phyloP scores from a whole-genome alignment of 2,329 filamentous ascomycete genomes.

The Cercospora beticola region DNA sequence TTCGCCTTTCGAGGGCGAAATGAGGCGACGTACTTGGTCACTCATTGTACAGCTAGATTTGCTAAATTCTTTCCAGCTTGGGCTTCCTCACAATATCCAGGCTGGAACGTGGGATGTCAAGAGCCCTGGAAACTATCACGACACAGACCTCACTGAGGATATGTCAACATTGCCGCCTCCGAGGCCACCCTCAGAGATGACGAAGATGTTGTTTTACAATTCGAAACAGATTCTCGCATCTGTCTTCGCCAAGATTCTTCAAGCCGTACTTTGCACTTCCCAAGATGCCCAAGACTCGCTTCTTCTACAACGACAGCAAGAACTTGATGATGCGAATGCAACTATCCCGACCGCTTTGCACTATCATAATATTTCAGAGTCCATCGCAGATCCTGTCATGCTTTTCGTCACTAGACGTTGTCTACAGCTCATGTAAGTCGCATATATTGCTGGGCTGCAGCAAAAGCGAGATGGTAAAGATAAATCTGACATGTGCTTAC shows the following conservation, averaged over 20 bases:
- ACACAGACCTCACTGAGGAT: conserved; percentile 42
- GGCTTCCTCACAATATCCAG: conserved; percentile 48
- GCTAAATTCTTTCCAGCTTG: conserved; percentile 46
- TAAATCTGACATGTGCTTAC: neutral
- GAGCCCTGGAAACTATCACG: conserved; percentile 44
- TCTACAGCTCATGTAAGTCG: conserved; percentile 15
- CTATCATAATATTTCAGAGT: conserved; percentile 38
- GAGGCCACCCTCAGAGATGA: conserved; percentile 26
- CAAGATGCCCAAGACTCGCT: conserved; percentile 4
- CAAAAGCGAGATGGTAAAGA: neutral
- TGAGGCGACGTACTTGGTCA: conserved; percentile 47
- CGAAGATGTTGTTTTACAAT: conserved; percentile 34
- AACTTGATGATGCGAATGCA: conserved; percentile 34
- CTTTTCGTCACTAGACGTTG: conserved; percentile 49
- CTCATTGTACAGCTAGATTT: conserved; percentile 44
- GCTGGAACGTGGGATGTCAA: conserved; percentile 42
- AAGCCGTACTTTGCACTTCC: conserved; percentile 32
- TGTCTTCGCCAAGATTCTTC: conserved; percentile 39
- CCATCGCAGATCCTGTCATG: conserved; percentile 50
- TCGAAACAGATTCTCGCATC: conserved; percentile 35
- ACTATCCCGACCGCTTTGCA: conserved; percentile 35
- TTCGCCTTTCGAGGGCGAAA: conserved; percentile 43
- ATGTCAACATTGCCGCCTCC: conserved; percentile 38
- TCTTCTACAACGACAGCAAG: conserved; percentile 34
- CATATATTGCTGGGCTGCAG: neutral